Evolutionary conservation across 371 early-diverging fungal species (phyloP), one percentile per base, ranked within the genome.

Genomic region (Amoeboaphelidium protococcarum): DNA sequence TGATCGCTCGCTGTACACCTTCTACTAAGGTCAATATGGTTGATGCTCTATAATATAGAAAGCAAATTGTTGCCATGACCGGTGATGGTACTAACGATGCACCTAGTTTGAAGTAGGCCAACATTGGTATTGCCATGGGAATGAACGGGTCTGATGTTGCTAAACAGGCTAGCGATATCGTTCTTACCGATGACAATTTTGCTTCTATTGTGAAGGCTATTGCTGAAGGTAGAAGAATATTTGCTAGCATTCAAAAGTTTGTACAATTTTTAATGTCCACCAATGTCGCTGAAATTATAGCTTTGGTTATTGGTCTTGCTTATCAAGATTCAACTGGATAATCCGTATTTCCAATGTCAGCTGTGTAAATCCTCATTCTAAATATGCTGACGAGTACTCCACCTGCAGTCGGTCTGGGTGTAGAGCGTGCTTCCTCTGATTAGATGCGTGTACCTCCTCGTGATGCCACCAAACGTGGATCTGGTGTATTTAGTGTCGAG

Each of bases 371-470:
- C 63, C 67, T 47, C 57, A 43, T 70, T 76, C 26, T 60, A 19
- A 60, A 51, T 23, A 13, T 51, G 48, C 13, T 51, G 21, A 61
- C 61, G 0, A 51, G 51, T 20, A 50, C 58, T 26, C 57, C 23
- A 19, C 84, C 84, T 4, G 83, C 84, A 13, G 76, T 81, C 69
- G 70, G 72, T 37, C 57, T 82, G 2, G 82, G 82, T 41, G 37
- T 31, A 10, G 37, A 31, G 16, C 6, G 37, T 10, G 37, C 10
- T 16, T 31, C 37, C 16, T 16, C 6, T 10, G 37, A 31, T 31
- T 16, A 10, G 6, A 31, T 31, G 37, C 6, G 37, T 10, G 16
- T 31, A 10, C 10, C 37, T 6, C 37, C 37, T 31, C 6, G 37
- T 10, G 37, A 6, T 10, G 37, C 37, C 37, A 31, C 37, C 16